Evolutionary conservation across 2,329 filamentous ascomycete genomes (phyloP), one percentile per base, ranked within the genome.

Genomic region (Penicillium sclerotiorum): DNA sequence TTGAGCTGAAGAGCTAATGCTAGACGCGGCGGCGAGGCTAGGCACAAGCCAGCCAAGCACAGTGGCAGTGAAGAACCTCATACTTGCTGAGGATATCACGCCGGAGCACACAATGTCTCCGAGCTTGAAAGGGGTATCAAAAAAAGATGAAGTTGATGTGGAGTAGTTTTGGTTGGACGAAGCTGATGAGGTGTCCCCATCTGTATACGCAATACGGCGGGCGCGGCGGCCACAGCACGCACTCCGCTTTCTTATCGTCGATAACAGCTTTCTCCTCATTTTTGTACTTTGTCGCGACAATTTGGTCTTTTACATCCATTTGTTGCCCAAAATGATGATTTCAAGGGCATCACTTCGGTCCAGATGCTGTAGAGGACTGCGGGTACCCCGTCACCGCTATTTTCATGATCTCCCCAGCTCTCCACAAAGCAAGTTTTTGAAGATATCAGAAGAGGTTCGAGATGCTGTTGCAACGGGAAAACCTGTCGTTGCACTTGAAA

Each of bases 401-500:
- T 59, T 65, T 49, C 66, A 69, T 54, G 61, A 55, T 17, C 59
- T 70, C 18, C 61, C 65, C 43, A 60, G 57, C 25, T 60, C 68
- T 27, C 58, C 61, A 8, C 64, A 66, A 48, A 73, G 62, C 72
- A 70, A 72, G 65, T 72, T 90, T 52, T 80, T 95, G 49, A 81
- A 79, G 45, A 78, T 96, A 35, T 92, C 90, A 1, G 87, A 93
- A 43, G 93, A 97, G 71, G 87, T 99, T 11, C 77, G 80, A 45
- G 84, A 90, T 66, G 93, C 92, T 32, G 71, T 96, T 40, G 78
- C 83, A 35, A 81, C 83, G 11, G 85, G 86, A 49, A 86, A 84
- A 62, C 93, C 94, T 1, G 86, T 99, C 4, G 92, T 99, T 9
- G 94, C 93, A 13, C 80, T 99, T 4, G 94, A 99, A 72, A 91